Percentiles rank a stretch among this genome's conserved stretches.
Evolutionary conservation across 495 filamentous ascomycete species (phyloP).

Genomic region (Penicillium egyptiacum): DNA sequence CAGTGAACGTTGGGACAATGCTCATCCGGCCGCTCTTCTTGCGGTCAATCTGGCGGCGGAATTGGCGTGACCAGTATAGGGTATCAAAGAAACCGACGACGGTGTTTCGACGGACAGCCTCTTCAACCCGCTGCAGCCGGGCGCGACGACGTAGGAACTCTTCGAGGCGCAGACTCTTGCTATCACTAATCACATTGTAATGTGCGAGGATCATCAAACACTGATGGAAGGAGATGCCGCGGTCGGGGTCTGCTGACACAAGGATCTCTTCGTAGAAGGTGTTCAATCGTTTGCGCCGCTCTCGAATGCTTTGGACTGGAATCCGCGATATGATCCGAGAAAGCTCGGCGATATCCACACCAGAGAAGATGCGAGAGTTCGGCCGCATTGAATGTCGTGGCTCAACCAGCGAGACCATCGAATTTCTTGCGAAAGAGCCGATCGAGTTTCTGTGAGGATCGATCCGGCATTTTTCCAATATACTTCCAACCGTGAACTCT

Average conservation of each 20-base stretch:
- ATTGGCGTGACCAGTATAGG: conserved; percentile 81
- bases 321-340: conserved; percentile 73
- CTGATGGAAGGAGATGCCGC: conserved; percentile 87
- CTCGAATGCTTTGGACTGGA: conserved; percentile 69
- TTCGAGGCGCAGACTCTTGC: conserved; percentile 88
- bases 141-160: conserved; percentile 92
- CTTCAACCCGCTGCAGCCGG: conserved; percentile 91
- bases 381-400: conserved; percentile 19
- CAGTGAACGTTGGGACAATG: conserved; percentile 72
- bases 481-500: conserved; percentile 77
- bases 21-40: conserved; percentile 73
- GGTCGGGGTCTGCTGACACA: conserved; percentile 83
- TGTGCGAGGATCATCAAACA: conserved; percentile 97
- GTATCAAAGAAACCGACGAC: conserved; percentile 97
- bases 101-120: conserved; percentile 83
- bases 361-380: conserved; percentile 56
- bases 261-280: conserved; percentile 95
- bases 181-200: conserved; percentile 98
- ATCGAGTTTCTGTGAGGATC: conserved; percentile 37
- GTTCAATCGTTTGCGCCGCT: conserved; percentile 75
- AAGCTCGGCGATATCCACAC: conserved; percentile 75
- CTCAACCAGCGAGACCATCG: conserved; percentile 11
- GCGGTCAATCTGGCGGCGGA: conserved; percentile 67
- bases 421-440: conserved; percentile 4
- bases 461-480: conserved; percentile 77